Conservation (phyloP, 116 monocot genomes). For the Zostera marina region DNA sequence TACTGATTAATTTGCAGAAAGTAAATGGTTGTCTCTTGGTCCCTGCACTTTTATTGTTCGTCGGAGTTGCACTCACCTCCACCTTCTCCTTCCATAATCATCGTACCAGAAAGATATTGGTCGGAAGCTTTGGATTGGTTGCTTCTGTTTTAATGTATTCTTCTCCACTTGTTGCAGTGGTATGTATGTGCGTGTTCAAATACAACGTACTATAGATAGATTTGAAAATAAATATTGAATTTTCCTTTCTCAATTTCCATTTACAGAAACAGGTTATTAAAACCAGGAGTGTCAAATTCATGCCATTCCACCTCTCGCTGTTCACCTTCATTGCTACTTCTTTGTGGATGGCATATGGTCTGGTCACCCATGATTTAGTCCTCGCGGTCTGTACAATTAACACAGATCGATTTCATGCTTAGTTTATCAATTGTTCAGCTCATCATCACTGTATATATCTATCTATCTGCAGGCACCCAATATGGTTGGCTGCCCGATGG, state of each 20-base stretch:
- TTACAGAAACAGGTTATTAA: constrained; percentile 45
- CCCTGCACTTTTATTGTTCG: constrained; percentile 21
- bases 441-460: no score
- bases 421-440: neutral
- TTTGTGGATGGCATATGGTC: constrained; percentile 53
- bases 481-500: constrained; percentile 44
- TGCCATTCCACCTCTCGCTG: constrained; percentile 62
- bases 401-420: neutral
- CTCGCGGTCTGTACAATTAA: constrained; percentile 29
- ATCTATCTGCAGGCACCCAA: constrained; percentile 44
- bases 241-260: neutral
- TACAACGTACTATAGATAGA: no score
- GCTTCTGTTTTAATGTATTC: constrained; percentile 48
- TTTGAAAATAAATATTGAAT: no score
- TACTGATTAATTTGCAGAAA: constrained; percentile 18
- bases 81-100: constrained; percentile 33
- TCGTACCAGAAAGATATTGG: constrained; percentile 28
- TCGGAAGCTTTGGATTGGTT: constrained; percentile 36
- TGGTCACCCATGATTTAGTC: constrained; percentile 37
- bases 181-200: no score
- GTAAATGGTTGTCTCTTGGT: constrained; percentile 12
- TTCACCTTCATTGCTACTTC: constrained; percentile 52
- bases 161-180: constrained; percentile 41
- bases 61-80: constrained; percentile 19
- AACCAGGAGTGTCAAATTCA: constrained; percentile 60